These are phyloP conservation scores for Scytalidium lignicola DNA, from an alignment of 2,329 filamentous ascomycete species.

Conservation along the genomic window DNA sequence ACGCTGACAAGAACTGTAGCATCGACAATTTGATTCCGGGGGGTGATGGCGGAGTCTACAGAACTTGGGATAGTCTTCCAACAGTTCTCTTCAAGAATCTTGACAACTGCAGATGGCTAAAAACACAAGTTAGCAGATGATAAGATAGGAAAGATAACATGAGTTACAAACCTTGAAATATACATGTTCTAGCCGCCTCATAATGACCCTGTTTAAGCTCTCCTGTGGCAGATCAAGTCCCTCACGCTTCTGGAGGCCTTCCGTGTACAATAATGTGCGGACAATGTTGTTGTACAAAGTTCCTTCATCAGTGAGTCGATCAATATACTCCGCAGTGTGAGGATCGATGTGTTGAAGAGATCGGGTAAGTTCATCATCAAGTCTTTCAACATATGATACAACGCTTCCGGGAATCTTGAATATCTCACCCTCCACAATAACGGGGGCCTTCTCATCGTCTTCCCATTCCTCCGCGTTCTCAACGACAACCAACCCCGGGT, in stretches of 20 bases:
- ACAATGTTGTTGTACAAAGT: conserved; percentile 89
- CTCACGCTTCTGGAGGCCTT: conserved; percentile 66
- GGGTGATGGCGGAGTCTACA: conserved; percentile 76
- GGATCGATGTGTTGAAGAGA: conserved; percentile 98
- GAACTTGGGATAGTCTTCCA: conserved; percentile 73
- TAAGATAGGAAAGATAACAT: conserved; percentile 15
- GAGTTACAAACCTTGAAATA: conserved; percentile 79
- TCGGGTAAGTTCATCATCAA: conserved; percentile 94
- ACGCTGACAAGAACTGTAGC: conserved; percentile 73
- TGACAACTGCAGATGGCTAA: conserved; percentile 81
- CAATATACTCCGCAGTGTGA: conserved; percentile 97
- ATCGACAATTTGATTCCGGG: conserved; percentile 63
- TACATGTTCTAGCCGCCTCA: conserved; percentile 91
- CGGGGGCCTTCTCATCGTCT: conserved; percentile 90
- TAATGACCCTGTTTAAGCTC: conserved; percentile 84
- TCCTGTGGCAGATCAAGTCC: conserved; percentile 75
- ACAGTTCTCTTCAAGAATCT: conserved; percentile 88
- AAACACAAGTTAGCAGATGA: conserved; percentile 14
- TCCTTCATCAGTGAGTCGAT: conserved; percentile 86
- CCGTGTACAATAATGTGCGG: conserved; percentile 82
- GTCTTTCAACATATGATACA: conserved; percentile 87
- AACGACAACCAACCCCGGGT: conserved; percentile 76
- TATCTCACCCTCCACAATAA: conserved; percentile 65
- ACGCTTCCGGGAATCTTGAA: conserved; percentile 89
- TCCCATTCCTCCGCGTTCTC: conserved; percentile 98